A percentile compares a stretch with the other conserved stretches of the same genome.
These are phyloP conservation scores for Rhododendron williamsianum DNA, from an alignment of 148 eudicot species.

Conservation along the genomic window DNA sequence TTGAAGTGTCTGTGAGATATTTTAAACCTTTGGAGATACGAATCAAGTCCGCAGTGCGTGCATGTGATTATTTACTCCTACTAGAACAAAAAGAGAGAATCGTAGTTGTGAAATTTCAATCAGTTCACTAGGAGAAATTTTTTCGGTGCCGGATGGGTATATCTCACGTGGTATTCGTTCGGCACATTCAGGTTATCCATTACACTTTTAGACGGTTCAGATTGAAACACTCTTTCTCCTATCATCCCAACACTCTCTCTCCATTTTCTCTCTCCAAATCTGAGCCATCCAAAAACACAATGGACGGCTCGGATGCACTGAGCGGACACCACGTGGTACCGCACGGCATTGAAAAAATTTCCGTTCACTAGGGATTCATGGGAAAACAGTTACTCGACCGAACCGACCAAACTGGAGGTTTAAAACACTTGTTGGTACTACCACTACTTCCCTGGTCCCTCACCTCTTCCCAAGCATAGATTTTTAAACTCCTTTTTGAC, in stretches of 20 bases:
- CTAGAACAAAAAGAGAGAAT: background rate
- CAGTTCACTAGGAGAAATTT: too few species aligned
- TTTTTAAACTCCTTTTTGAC: background rate
- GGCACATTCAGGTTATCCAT: too few species aligned
- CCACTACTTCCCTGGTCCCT: background rate
- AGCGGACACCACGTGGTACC: too few species aligned
- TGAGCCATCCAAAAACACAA: too few species aligned
- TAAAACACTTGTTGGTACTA: background rate
- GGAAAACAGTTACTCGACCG: background rate
- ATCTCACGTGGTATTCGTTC: too few species aligned
- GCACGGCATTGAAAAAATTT: too few species aligned
- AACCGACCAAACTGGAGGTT: background rate
- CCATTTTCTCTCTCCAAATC: too few species aligned
- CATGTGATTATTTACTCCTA: background rate
- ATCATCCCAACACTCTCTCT: too few species aligned
- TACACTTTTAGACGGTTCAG: too few species aligned
- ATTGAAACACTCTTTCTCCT: too few species aligned
- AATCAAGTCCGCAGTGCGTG: background rate
- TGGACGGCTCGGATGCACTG: rapidly evolving
- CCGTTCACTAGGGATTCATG: background rate
- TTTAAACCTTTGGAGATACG: background rate
- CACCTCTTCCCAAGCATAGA: background rate
- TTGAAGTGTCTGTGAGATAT: background rate
- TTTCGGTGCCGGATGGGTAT: too few species aligned
- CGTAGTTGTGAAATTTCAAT: background rate